Base-by-base conservation (phyloP, 257 asterid species). In the Forsythia suspensa region DNA sequence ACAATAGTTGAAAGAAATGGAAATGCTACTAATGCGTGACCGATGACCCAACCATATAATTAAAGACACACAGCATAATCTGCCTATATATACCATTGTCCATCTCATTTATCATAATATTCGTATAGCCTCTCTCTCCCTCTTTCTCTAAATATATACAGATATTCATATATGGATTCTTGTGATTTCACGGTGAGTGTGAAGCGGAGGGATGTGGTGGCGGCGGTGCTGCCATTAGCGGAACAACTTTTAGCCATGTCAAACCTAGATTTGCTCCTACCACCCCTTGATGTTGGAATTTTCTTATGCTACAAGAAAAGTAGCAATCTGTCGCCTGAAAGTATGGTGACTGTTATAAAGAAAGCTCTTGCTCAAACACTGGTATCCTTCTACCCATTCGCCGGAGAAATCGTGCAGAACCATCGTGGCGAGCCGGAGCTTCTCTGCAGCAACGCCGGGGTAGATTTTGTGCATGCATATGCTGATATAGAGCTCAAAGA, bases 401-500 rank as follows among this genome's bases (percentile, higher is more conserved):
- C 92, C 55, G 95, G 95, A 69, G 95, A 88, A 80, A 75, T 90
- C 9, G 85, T 81, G 77, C 83, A 72, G 24, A 90, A 88, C 83
- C 67, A 76, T 70, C 84, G 44, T 8, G 91, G 89, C 6, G 95
- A 88, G 78, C 91, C 95, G 40, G 91, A 88, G 85, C 77, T 90
- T 11, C 84, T 82, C 0, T 90, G 92, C 87, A 90, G 85, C 88
- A 90, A 90, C 75, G 86, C 87, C 0, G 92, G 95, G 2, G 92
- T 88, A 24, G 95, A 88, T 38, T 90, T 85, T 3, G 36, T 71
- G 0, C 82, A 87, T 61, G 91, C 91, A 63, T 85, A 43, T 75
- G 87, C 85, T 21, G 90, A 84, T 12, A 72, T 80, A 5, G 89
- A 87, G 73, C 88, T 90, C 3, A 79, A 70, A 34, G 61, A 83